Conservation (phyloP, 2,329 filamentous ascomycete species). For the Chaetomiaceae sp. region DNA sequence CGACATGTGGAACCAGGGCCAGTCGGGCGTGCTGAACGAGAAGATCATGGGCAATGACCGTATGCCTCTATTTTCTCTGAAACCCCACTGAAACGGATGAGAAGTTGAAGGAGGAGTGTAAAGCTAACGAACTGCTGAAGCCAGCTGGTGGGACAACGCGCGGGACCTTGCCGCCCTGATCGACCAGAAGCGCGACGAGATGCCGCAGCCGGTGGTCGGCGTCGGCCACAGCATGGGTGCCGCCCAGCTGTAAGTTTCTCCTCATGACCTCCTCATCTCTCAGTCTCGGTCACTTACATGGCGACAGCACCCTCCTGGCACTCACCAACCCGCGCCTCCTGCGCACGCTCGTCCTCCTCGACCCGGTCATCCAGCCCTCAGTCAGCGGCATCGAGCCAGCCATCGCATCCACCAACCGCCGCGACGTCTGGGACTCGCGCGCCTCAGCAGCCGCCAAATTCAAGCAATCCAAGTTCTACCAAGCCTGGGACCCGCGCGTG, state of each 20-base stretch:
- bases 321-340: constrained; percentile 79
- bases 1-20: constrained; percentile 81
- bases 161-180: constrained; percentile 81
- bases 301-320: constrained; percentile 40
- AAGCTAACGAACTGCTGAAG: constrained; percentile 38
- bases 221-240: constrained; percentile 87
- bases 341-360: constrained; percentile 69
- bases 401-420: constrained; percentile 62
- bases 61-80: neutral
- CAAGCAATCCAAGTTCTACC: constrained; percentile 68
- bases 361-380: constrained; percentile 68
- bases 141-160: constrained; percentile 79
- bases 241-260: constrained; percentile 9
- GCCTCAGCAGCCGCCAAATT: constrained; percentile 64
- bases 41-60: constrained; percentile 72
- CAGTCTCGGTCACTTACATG: neutral
- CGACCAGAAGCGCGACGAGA: constrained; percentile 73
- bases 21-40: constrained; percentile 74
- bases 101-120: neutral
- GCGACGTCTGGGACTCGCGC: constrained; percentile 78
- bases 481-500: constrained; percentile 74
- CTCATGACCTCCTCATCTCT: neutral
- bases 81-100: neutral
- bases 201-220: constrained; percentile 77
- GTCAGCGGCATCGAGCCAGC: constrained; percentile 40